Conservation (phyloP, 2,329 filamentous ascomycete genomes). For the Penicillium sp. region DNA sequence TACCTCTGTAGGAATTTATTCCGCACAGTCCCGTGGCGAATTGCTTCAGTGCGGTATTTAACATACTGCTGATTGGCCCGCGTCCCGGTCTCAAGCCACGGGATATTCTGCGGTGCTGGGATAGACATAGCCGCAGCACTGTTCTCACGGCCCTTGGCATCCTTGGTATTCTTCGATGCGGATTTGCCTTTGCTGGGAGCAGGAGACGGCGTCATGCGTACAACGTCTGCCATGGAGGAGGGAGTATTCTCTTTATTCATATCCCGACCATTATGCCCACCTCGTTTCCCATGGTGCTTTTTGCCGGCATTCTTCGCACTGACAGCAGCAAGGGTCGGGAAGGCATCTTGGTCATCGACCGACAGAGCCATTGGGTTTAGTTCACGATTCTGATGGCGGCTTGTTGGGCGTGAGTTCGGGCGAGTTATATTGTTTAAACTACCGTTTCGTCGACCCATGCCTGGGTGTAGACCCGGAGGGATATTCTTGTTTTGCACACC, state of each 20-base stretch:
- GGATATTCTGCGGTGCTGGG: constrained; percentile 84
- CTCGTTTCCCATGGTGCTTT: constrained; percentile 91
- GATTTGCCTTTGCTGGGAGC: constrained; percentile 58
- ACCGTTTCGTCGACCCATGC: constrained; percentile 46
- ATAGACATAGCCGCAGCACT: constrained; percentile 83
- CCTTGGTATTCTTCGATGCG: constrained; percentile 63
- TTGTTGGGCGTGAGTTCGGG: constrained; percentile 80
- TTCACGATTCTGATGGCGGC: constrained; percentile 73
- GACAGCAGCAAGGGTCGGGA: constrained; percentile 82
- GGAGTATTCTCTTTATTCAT: constrained; percentile 69
- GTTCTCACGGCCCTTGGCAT: constrained; percentile 72
- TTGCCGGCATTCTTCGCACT: constrained; percentile 72
- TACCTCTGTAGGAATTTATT: constrained; percentile 98
- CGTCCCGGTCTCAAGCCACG: constrained; percentile 93
- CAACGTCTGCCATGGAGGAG: constrained; percentile 87
- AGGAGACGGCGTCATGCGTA: constrained; percentile 93
- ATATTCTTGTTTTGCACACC: constrained; percentile 49
- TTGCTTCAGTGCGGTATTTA: constrained; percentile 91
- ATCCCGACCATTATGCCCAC: constrained; percentile 68
- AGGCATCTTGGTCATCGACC: constrained; percentile 93
- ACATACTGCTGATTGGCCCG: constrained; percentile 91
- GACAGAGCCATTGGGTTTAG: constrained; percentile 70
- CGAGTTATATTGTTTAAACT: constrained; percentile 62
- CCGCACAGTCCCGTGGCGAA: constrained; percentile 92
- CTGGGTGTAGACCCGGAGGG: constrained; percentile 34